A percentile compares a stretch with the other conserved stretches of the same genome.
Conservation (phyloP, 192 early-diverging fungal species). For the Coemansia sp. region DNA sequence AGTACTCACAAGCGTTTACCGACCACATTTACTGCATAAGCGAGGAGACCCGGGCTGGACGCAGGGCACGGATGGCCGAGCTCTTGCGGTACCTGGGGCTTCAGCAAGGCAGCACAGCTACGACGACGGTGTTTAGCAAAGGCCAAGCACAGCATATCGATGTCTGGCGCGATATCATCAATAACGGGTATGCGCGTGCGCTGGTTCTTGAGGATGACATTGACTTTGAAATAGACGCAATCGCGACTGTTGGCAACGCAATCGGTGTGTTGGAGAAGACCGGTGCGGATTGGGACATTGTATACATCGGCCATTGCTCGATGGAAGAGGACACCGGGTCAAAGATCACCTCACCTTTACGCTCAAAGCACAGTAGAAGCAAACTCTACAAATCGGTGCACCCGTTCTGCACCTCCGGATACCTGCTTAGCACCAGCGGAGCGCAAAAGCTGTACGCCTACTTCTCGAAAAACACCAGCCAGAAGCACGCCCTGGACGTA, state of each 20-base stretch:
- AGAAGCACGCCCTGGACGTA: conserved; percentile 38
- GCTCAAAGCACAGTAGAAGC: neutral
- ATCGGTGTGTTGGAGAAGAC: conserved; percentile 13
- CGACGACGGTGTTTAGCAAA: conserved; percentile 17
- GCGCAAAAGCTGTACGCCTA: conserved; percentile 48
- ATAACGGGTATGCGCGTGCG: conserved; percentile 28
- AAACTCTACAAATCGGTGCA: conserved; percentile 25
- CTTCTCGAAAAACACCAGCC: conserved; percentile 24
- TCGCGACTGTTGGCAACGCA: conserved; percentile 16
- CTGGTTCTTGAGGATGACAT: conserved; percentile 56
- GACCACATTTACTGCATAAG: conserved; percentile 53
- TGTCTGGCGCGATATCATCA: conserved; percentile 49
- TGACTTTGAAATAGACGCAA: conserved; percentile 47
- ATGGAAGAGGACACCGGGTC: conserved; percentile 27
- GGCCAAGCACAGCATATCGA: conserved; percentile 31
- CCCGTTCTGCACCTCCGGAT: conserved; percentile 54
- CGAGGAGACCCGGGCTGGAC: conserved; percentile 21
- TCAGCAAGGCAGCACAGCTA: conserved; percentile 14
- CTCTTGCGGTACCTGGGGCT: conserved; percentile 34
- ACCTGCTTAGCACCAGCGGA: conserved; percentile 43
- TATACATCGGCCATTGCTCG: conserved; percentile 55
- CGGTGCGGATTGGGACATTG: conserved; percentile 39
- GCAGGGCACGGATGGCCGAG: conserved; percentile 38
- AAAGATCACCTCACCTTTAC: too few relatives aligned
- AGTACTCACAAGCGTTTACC: conserved; percentile 31